A percentile compares a stretch with the other conserved stretches of the same genome.
These are phyloP conservation scores for Leucogyrophana mollusca DNA, from an alignment of 768 basidiomycete genomes.

Conservation along the genomic window DNA sequence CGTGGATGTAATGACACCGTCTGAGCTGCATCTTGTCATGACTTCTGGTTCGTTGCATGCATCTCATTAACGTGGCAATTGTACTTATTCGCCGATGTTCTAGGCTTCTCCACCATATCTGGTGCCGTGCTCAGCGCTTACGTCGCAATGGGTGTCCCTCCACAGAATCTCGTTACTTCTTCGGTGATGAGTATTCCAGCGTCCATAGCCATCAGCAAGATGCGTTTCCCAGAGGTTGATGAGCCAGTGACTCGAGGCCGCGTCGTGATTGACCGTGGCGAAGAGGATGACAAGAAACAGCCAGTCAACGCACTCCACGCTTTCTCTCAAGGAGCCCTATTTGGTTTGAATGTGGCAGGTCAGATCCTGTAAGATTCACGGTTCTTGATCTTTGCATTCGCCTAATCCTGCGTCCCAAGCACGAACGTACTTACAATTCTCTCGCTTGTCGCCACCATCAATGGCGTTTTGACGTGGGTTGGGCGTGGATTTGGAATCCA, in stretches of 20 bases:
- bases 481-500: constrained; percentile 84
- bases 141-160: constrained; percentile 72
- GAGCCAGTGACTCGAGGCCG: constrained; percentile 84
- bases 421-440: constrained; percentile 85
- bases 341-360: constrained; percentile 84
- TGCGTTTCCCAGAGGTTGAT: constrained; percentile 81
- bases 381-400: neutral
- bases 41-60: constrained; percentile 59
- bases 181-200: constrained; percentile 96
- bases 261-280: constrained; percentile 80
- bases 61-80: neutral
- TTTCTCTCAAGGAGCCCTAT: constrained; percentile 81
- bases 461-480: constrained; percentile 87
- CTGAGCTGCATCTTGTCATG: constrained; percentile 86
- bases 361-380: constrained; percentile 69
- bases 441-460: constrained; percentile 76
- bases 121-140: constrained; percentile 88
- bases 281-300: constrained; percentile 44
- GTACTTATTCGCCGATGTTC: no score
- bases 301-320: constrained; percentile 86
- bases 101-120: constrained; percentile 86
- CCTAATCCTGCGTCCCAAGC: constrained; percentile 32
- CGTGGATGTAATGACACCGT: constrained; percentile 80
- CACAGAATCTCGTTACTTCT: constrained; percentile 80
- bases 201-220: constrained; percentile 88